These are phyloP conservation scores for Carex scoparia DNA, from an alignment of 176 grass and related monocot genomes.

Conservation along the genomic window DNA sequence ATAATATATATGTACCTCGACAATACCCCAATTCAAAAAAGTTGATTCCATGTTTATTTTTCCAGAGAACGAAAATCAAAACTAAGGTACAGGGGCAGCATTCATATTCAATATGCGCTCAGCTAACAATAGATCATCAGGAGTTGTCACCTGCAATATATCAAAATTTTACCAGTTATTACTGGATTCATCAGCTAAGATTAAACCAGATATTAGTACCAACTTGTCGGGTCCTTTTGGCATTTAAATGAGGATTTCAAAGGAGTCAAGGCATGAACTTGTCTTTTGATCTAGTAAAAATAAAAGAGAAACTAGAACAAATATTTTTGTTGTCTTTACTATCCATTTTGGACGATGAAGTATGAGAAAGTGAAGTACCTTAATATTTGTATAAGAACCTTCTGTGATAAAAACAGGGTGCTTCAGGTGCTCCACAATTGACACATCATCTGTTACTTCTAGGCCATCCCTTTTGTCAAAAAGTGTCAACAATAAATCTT, in stretches of 20 bases:
- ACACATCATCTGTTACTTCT: conserved; percentile 97
- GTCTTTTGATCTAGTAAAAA: not conserved
- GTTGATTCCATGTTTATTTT: not conserved
- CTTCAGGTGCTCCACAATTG: conserved; percentile 88
- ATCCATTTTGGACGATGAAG: not conserved
- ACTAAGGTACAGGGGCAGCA: not conserved
- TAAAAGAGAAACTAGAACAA: not conserved
- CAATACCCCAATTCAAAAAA: not conserved
- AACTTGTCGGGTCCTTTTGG: not conserved
- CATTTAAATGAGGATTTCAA: not conserved
- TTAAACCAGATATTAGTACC: not conserved
- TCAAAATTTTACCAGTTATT: conserved; percentile 5
- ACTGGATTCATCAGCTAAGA: not conserved
- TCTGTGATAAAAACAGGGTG: conserved; percentile 88
- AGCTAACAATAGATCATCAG: conserved; percentile 83
- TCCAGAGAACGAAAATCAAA: not conserved
- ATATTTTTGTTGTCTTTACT: not conserved
- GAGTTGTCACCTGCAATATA: conserved; percentile 76
- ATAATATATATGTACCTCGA: not conserved
- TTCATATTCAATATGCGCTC: conserved; percentile 71
- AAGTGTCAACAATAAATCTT: not conserved
- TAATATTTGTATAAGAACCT: conserved; percentile 96
- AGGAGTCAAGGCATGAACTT: not conserved
- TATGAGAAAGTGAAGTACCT: conserved; percentile 37
- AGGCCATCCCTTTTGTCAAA: conserved; percentile 49